A percentile compares a stretch with the other conserved stretches of the same genome.
Evolutionary conservation across 768 basidiomycete species (phyloP).

Genomic region (Boletales sp.): DNA sequence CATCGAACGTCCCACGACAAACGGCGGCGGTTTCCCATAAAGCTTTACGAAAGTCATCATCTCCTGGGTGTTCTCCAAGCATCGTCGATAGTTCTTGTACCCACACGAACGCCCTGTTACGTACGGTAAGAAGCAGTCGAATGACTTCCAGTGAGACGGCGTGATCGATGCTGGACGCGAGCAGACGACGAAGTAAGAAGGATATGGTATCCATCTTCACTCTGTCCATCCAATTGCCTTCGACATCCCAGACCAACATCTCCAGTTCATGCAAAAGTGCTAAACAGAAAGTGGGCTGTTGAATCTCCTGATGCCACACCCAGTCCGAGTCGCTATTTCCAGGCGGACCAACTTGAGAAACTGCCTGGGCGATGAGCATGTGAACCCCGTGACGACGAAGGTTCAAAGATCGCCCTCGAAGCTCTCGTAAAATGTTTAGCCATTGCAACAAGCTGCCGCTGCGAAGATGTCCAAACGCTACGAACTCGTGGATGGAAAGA

Average conservation of each 20-base stretch:
- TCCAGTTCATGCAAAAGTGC: constrained; percentile 34
- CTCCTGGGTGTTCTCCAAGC: constrained; percentile 6
- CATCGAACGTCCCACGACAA: constrained; percentile 31
- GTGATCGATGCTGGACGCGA: constrained; percentile 18
- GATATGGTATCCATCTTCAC: constrained; percentile 31
- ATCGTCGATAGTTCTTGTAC: constrained; percentile 27
- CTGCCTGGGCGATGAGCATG: too few relatives aligned
- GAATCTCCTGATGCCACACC: constrained; percentile 39
- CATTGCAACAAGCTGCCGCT: too few relatives aligned
- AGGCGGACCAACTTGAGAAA: constrained; percentile 28
- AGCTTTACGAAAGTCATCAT: constrained; percentile 1
- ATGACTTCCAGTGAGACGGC: constrained; percentile 18
- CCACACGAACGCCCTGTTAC: constrained; percentile 35
- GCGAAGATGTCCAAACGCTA: too few relatives aligned
- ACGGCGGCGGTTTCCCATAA: constrained; percentile 17
- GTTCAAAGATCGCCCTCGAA: too few relatives aligned
- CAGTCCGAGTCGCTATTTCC: constrained; percentile 12
- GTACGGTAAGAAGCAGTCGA: constrained; percentile 27
- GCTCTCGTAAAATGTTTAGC: too few relatives aligned
- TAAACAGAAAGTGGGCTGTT: constrained; percentile 27
- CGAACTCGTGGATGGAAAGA: too few relatives aligned
- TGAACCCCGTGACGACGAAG: too few relatives aligned
- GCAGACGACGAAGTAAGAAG: constrained; percentile 32
- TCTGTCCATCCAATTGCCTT: constrained; percentile 39
- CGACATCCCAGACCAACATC: constrained; percentile 32